These are phyloP conservation scores for Sporothrix brunneoviolacea DNA, from an alignment of 2,329 filamentous ascomycete genomes.

Conservation along the genomic window DNA sequence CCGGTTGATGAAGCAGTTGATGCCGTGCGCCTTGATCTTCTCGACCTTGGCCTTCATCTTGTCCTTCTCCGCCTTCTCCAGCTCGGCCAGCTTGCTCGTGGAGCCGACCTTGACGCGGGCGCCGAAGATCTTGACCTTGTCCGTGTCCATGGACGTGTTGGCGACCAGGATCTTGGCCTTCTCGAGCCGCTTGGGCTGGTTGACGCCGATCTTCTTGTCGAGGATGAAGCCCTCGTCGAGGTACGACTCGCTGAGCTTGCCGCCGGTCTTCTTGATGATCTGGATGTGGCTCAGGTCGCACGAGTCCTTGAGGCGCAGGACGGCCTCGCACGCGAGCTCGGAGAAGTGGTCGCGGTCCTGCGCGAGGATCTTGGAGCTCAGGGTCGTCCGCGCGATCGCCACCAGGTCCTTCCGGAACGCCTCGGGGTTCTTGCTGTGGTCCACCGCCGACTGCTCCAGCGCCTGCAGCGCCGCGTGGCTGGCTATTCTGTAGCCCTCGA, in stretches of 20 bases:
- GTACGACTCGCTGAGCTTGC: slow-evolving; percentile 96
- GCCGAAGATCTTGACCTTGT: slow-evolving; percentile 99
- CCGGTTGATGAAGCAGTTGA: slow-evolving; percentile 99
- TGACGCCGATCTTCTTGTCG: slow-evolving; percentile 98
- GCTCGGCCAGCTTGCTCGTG: slow-evolving; percentile 93
- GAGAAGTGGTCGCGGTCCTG: slow-evolving; percentile 93
- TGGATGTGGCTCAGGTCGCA: slow-evolving; percentile 96
- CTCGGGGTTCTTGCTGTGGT: slow-evolving; percentile 77
- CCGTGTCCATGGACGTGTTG: slow-evolving; percentile 98
- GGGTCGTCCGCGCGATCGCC: slow-evolving; percentile 86
- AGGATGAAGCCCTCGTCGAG: slow-evolving; percentile 97
- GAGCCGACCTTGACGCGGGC: slow-evolving; percentile 94
- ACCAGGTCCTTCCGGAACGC: slow-evolving; percentile 85
- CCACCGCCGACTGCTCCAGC: slow-evolving; percentile 75
- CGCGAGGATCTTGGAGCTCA: slow-evolving; percentile 93
- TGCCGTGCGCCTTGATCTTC: slow-evolving; percentile 95
- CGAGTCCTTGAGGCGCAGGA: slow-evolving; percentile 81
- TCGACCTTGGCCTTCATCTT: slow-evolving; percentile 99
- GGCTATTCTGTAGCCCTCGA: slow-evolving; percentile 97
- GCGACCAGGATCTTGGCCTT: slow-evolving; percentile 98
- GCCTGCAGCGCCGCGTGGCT: slow-evolving; percentile 80
- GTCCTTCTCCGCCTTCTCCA: slow-evolving; percentile 96
- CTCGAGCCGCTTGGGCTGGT: slow-evolving; percentile 94
- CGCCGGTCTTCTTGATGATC: slow-evolving; percentile 98
- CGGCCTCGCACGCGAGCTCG: slow-evolving; percentile 81